Evolutionary conservation across 1,284 basidiomycete genomes (phyloP).

Genomic region (Cutaneotrichosporon dermatis): DNA sequence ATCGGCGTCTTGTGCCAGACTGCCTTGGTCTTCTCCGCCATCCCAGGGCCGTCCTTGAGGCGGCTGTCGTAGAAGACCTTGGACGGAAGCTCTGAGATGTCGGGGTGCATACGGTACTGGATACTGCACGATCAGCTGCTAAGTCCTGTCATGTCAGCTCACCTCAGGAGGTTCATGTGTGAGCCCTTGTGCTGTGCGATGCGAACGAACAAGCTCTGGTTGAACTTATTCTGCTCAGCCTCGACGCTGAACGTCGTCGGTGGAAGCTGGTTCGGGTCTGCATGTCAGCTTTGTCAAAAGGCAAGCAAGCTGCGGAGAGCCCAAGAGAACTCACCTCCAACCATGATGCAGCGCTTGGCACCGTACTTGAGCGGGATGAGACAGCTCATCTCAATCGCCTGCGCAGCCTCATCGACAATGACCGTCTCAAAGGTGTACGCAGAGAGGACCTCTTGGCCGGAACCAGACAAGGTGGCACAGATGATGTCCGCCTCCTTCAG

Average conservation of each 20-base stretch:
- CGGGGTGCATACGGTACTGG: constrained; percentile 99
- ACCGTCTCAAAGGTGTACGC: constrained; percentile 89
- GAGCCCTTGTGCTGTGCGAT: constrained; percentile 73
- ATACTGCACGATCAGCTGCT: constrained; percentile 53
- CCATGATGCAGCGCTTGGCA: constrained; percentile 81
- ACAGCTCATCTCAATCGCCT: constrained; percentile 94
- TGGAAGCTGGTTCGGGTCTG: constrained; percentile 94
- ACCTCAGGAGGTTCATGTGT: constrained; percentile 87
- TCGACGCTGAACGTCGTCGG: constrained; percentile 91
- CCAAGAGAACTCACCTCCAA: constrained; percentile 64
- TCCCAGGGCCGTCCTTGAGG: constrained; percentile 80
- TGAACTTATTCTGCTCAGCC: constrained; percentile 75
- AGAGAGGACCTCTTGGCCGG: constrained; percentile 83
- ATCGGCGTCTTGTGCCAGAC: constrained; percentile 78
- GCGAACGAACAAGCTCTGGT: constrained; percentile 88
- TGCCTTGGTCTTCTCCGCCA: constrained; percentile 75
- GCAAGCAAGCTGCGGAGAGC: background rate
- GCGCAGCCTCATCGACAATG: constrained; percentile 97
- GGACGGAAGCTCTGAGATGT: constrained; percentile 87
- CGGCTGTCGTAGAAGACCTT: constrained; percentile 79
- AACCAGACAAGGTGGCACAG: constrained; percentile 86
- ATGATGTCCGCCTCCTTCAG: constrained; percentile 86
- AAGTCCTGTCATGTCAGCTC: constrained; percentile 16
- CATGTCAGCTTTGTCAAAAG: constrained; percentile 2
- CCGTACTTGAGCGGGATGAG: constrained; percentile 92